Percentiles rank a stretch among this genome's conserved stretches.
Evolutionary conservation across 805 yeast genomes (phyloP).

Genomic region (Saturnispora besseyi): DNA sequence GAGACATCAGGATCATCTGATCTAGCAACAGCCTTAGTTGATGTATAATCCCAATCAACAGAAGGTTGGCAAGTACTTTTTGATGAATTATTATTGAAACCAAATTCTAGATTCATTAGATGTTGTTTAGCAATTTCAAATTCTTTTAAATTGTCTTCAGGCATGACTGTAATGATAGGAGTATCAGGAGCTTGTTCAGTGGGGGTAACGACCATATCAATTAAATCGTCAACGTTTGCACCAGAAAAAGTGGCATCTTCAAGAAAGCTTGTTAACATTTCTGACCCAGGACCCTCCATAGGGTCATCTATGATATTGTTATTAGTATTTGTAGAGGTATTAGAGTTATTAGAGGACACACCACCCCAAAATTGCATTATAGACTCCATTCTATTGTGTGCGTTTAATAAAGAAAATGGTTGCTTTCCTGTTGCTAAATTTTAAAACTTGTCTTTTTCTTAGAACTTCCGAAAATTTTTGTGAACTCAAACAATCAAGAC

Average conservation of each 20-base stretch:
- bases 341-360: background rate
- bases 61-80: slow-evolving; percentile 24
- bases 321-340: background rate
- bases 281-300: background rate
- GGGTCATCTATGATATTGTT: background rate
- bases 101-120: background rate
- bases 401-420: background rate
- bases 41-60: slow-evolving; percentile 14
- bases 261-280: background rate
- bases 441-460: no score
- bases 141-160: slow-evolving; percentile 28
- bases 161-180: slow-evolving; percentile 2
- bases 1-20: slow-evolving; percentile 21
- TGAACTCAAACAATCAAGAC: no score
- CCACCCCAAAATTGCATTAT: background rate
- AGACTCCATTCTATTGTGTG: background rate
- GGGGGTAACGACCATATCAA: background rate
- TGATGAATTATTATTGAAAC: background rate
- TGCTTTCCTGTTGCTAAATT: background rate
- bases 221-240: background rate
- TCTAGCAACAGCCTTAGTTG: slow-evolving; percentile 6
- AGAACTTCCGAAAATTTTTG: no score
- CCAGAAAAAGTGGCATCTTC: background rate
- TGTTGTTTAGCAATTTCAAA: slow-evolving; percentile 33
- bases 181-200: slow-evolving; percentile 1